Evolutionary conservation across 345 rosid genomes (phyloP).

Genomic region (Lenwebbia sp.): DNA sequence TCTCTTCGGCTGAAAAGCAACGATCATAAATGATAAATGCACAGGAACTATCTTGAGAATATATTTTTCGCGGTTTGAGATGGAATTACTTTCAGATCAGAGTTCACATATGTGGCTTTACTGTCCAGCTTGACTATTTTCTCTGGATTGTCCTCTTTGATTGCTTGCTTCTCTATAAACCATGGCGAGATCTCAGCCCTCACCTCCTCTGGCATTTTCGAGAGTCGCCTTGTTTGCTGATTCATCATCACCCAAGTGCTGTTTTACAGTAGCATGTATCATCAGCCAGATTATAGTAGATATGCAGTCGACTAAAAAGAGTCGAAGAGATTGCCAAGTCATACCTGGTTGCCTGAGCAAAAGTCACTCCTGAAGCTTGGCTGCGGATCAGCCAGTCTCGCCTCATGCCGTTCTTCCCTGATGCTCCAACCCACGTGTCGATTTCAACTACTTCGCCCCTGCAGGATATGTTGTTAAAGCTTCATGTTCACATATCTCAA

Average conservation of each 20-base stretch:
- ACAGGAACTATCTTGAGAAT: neutral
- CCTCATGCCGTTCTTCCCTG: constrained; percentile 67
- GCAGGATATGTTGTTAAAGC: neutral
- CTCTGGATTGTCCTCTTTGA: constrained; percentile 40
- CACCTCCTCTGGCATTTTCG: constrained; percentile 60
- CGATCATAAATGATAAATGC: neutral
- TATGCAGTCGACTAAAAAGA: neutral
- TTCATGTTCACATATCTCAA: neutral
- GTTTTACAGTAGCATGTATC: constrained; percentile 1
- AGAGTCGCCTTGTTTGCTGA: constrained; percentile 50
- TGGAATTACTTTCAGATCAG: constrained; percentile 37
- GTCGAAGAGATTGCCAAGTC: neutral
- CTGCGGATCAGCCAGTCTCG: constrained; percentile 61
- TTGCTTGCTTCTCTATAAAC: constrained; percentile 53
- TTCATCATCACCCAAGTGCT: constrained; percentile 81
- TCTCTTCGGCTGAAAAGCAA: constrained; percentile 35
- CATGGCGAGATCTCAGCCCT: constrained; percentile 53
- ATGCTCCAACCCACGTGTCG: constrained; percentile 69
- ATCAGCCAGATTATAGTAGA: neutral
- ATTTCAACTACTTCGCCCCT: constrained; percentile 66
- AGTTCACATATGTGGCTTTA: constrained; percentile 38
- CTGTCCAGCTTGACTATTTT: constrained; percentile 43
- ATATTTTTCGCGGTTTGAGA: neutral
- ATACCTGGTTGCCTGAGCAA: constrained; percentile 54
- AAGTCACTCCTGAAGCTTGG: constrained; percentile 49